phyloP scores from a whole-genome alignment of 1,284 basidiomycete genomes.

The Schizophyllum amplum region DNA sequence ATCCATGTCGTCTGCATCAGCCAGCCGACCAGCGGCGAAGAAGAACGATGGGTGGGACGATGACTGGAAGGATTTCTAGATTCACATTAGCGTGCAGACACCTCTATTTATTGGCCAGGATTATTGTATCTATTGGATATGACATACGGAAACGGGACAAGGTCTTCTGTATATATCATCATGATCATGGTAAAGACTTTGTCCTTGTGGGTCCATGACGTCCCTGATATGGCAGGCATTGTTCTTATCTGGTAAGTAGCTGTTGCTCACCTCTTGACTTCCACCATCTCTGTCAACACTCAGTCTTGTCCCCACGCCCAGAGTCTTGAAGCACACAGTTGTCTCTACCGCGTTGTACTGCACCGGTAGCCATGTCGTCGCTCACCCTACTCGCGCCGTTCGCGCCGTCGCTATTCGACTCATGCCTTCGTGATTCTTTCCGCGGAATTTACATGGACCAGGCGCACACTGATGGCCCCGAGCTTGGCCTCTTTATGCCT shows the following conservation, averaged over 20 bases:
- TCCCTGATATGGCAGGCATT: too few species aligned
- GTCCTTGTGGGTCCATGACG: too few species aligned
- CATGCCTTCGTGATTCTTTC: constrained; percentile 44
- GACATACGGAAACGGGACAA: too few species aligned
- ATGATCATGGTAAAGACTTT: too few species aligned
- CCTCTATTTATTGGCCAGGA: too few species aligned
- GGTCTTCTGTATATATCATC: too few species aligned
- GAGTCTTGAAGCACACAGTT: constrained; percentile 12
- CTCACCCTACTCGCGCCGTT: constrained; percentile 34
- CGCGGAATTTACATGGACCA: constrained; percentile 43
- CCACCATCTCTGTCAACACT: too few species aligned
- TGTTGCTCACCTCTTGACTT: too few species aligned
- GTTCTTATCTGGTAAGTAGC: too few species aligned
- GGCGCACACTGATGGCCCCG: constrained; percentile 27
- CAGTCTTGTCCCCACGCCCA: too few species aligned
- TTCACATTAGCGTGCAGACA: too few species aligned
- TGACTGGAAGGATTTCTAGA: constrained; percentile 74
- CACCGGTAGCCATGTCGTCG: constrained; percentile 16
- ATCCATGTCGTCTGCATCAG: constrained; percentile 12
- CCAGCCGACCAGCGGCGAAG: constrained; percentile 16
- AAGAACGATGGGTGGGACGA: constrained; percentile 60
- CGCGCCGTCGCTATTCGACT: constrained; percentile 23
- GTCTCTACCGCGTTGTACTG: constrained; percentile 7
- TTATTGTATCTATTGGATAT: too few species aligned
- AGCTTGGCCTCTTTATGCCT: constrained; percentile 31